phyloP scores from a whole-genome alignment of 2,329 filamentous ascomycete genomes.

The Xylaria sp. region DNA sequence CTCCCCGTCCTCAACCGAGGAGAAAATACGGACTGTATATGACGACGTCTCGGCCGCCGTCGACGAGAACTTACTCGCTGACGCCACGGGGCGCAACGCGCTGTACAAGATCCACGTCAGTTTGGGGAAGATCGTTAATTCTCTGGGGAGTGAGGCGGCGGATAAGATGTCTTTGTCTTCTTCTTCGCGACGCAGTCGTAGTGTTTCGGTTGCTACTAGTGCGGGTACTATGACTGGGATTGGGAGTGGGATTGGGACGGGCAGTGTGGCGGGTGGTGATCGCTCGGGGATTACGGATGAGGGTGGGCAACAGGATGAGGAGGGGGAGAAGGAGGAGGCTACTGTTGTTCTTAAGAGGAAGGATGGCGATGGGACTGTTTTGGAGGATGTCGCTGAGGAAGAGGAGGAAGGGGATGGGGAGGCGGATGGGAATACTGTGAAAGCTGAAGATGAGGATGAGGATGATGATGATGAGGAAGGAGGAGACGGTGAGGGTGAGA shows the following conservation, averaged over 20 bases:
- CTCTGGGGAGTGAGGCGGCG: constrained; percentile 58
- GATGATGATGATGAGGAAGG: constrained; percentile 21
- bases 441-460: constrained; percentile 32
- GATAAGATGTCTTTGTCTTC: constrained; percentile 29
- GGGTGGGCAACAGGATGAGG: no score
- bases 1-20: constrained; percentile 70
- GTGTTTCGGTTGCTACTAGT: constrained; percentile 34
- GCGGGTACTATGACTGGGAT: constrained; percentile 1
- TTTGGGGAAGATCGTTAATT: constrained; percentile 74
- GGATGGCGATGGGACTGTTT: constrained; percentile 18
- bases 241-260: neutral
- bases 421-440: constrained; percentile 30
- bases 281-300: constrained; percentile 20
- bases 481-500: constrained; percentile 19
- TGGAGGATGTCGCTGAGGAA: constrained; percentile 39
- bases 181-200: constrained; percentile 34
- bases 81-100: constrained; percentile 71
- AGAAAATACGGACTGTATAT: constrained; percentile 68
- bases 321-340: constrained; percentile 35
- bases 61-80: constrained; percentile 68
- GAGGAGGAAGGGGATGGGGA: constrained; percentile 32
- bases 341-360: constrained; percentile 16
- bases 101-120: constrained; percentile 75
- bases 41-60: constrained; percentile 70
- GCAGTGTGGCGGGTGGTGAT: constrained; percentile 25